Base-by-base conservation (phyloP, 2,329 filamentous ascomycete species). In the Epichloe sylvatica region DNA sequence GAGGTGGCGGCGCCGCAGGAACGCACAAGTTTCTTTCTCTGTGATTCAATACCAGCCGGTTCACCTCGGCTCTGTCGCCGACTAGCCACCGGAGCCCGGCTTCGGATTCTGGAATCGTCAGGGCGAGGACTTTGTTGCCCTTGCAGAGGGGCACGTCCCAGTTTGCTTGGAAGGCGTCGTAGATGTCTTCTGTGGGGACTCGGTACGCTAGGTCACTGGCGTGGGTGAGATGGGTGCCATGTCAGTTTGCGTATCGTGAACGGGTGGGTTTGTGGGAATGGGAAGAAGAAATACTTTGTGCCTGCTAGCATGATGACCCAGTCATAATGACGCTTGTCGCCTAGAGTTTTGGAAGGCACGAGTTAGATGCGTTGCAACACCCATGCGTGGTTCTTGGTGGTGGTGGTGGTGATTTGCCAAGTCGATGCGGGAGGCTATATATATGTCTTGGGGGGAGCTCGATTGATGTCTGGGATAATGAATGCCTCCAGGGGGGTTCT, bases 281-380 rank as follows among this genome's bases (percentile, higher is more conserved):
- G 12, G 7, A 9, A 3, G 15, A 38, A 38, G 21, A 25, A 30
- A 47, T 64, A 75, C 68, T 84, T 84, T 45, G 80, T 83, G 2
- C 80, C 81, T 8, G 77, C 80, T 2, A 84, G 70, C 4, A 83
- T 63, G 34, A 84, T 72, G 13, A 76, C 72, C 77, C 79, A 84
- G 66, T 83, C 76, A 54, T 68, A 80, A 1, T 53, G 51, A 4
- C 53, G 52, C 33, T 51, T 53, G n/a, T 55, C 45, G 49, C 57
- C 61, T 63, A 30, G 30, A 30, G 30, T 4, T 4, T 30, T 30
- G 8, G 3, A 11, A 30, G 30, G 30, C 30, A 30, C 30, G 30
- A 30, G 9, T 30, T 30, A 30, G 30, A 30, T 30, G 9, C 9
- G 30, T 11, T 30, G 30, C n/a, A n/a, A n/a, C n/a, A 30, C 1